Evolutionary conservation across 164 flowering plant genomes (phyloP), one percentile per base, ranked within the genome.

Genomic region (Magnolia changhungtana): DNA sequence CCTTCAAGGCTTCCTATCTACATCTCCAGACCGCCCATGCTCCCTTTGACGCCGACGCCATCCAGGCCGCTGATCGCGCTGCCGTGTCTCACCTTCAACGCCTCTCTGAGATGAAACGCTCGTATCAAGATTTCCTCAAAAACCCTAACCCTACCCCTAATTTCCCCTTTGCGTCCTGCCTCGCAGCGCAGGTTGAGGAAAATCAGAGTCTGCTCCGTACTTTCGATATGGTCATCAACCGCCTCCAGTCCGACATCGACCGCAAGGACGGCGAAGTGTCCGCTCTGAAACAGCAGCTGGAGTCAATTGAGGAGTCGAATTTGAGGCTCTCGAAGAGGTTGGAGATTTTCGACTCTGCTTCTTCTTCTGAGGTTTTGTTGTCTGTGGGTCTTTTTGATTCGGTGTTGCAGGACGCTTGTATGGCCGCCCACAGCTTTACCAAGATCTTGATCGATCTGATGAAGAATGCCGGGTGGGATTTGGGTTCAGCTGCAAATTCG

Each of bases 101-200:
- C 71, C 82, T 92, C 24, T 89, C 90, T 19, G 95, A 90, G 23
- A 78, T 91, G 71, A 92, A 87, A 83, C 82, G 77, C 9, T 82
- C 84, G 50, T 91, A 85, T 72, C 80, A 59, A 50, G 81, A 81
- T 52, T 75, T 78, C 72, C 50, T 78, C 23, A 76, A 58, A 49
- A 84, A 82, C 75, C 76, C 88, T 8, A 82, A 82, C 68, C 80
- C 73, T 23, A 81, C 49, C 50, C 65, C 66, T 29, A 83, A 81
- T 71, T 78, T 86, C 59, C 82, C 85, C 9, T 68, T 86, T 69
- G 88, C 86, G 77, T 92, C 96, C 21, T 87, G 84, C 50, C 78
- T 85, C 77, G 99, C 91, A 80, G 91, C 92, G 76, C 97, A 86
- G 77, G 99, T 96, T 13, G 82, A 92, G 74, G 99, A 96, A 90